Conservation (phyloP, 2,329 filamentous ascomycete species). For the Exutisphaerella laricina region DNA sequence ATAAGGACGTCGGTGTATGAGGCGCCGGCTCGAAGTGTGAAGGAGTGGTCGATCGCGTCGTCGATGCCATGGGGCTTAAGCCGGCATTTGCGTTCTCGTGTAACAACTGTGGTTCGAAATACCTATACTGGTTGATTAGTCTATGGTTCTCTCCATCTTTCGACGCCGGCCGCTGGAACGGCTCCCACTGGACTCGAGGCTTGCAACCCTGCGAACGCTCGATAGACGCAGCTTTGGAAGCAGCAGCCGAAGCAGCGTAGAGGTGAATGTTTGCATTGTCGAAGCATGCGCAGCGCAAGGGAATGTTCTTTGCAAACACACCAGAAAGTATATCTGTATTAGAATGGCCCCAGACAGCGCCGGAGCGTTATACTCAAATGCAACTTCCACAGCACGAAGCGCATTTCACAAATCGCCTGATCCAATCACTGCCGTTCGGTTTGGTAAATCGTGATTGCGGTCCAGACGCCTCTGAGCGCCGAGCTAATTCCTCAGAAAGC, state of each 20-base stretch:
- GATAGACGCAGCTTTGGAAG: neutral
- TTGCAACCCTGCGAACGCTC: neutral
- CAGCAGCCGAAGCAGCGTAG: neutral
- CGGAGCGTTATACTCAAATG: constrained; percentile 2
- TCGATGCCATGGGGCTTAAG: constrained; percentile 39
- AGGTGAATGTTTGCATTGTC: constrained; percentile 1
- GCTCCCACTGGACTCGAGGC: neutral
- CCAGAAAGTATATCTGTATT: neutral
- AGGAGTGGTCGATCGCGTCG: constrained; percentile 41
- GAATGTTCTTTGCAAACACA: neutral
- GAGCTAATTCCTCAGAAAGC: neutral
- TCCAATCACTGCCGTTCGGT: neutral
- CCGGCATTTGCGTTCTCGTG: neutral
- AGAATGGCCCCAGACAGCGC: neutral
- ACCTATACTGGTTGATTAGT: neutral
- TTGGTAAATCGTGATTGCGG: neutral
- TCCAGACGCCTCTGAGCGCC: neutral
- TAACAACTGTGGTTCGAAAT: neutral
- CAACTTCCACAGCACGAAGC: neutral
- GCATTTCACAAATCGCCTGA: constrained; percentile 2
- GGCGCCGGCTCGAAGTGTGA: constrained; percentile 36
- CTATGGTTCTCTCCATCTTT: neutral
- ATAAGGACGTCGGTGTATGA: constrained; percentile 37
- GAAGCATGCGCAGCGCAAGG: neutral
- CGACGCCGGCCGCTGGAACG: neutral